Base-by-base conservation (phyloP, 2,329 filamentous ascomycete genomes). In the Talaromyces sp. region DNA sequence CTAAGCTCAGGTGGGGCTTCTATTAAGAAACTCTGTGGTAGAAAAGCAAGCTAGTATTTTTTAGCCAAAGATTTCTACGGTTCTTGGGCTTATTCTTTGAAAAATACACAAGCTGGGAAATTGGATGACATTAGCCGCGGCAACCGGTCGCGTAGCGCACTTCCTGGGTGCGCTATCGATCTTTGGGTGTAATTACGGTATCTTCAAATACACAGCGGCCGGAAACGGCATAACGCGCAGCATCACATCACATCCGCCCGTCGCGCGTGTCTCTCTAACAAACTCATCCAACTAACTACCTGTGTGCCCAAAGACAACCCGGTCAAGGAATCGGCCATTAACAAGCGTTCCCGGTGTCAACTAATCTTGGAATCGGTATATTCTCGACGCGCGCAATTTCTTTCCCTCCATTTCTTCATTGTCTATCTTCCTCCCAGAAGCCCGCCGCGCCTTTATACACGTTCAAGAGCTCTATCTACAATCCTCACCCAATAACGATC, bases 231-330 rank as follows among this genome's bases (percentile, higher is more conserved):
- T 61, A 59, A 51, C 58, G 51, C 49, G 5, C 49, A 29, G 43
- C 58, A 65, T 62, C 58, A 62, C 63, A 65, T 61, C 58, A 65
- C 58, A 56, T 58, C 53, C 51, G 51, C 63, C 59, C 22, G 47
- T 65, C 47, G 58, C 64, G 61, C 51, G 63, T 49, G 58, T 25
- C 53, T 56, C 49, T 29, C 49, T 22, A 15, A 56, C 31, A 36
- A 56, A 56, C 53, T 56, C 53, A 36, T 56, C 31, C 53, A 56
- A 38, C 53, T 22, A 56, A 31, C 29, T 56, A 54, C 36, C 53
- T 56, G 53, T 56, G 53, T 56, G 53, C 53, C 53, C 53, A 56
- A 56, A 36, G 53, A 56, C 53, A 29, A 10, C 49, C 10, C 2
- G 53, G 38, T 38, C 53, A 56, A 36, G 17, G 13, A 56, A 36